Conservation (phyloP, 106 monocot species). For the Dioscorea dumetorum region DNA sequence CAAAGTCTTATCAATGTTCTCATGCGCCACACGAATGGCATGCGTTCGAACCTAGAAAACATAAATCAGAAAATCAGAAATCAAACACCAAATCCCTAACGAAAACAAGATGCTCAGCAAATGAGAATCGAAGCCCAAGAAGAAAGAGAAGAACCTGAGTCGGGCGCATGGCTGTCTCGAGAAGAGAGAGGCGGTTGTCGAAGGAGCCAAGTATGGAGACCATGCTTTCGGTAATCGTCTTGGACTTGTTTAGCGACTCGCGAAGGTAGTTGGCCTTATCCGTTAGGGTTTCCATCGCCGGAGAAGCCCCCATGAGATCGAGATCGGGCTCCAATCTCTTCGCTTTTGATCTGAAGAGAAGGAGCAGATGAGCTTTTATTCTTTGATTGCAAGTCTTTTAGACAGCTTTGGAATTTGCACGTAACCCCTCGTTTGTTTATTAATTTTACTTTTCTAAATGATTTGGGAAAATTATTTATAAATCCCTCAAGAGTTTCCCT, state of each 20-base stretch:
- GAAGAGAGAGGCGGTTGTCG: conserved; percentile 63
- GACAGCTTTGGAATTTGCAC: too few relatives aligned
- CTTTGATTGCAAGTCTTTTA: too few relatives aligned
- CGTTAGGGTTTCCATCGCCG: conserved; percentile 19
- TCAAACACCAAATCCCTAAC: neutral
- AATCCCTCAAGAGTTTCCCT: too few relatives aligned
- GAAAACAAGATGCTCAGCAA: neutral
- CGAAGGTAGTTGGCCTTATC: conserved; percentile 24
- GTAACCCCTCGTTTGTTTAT: too few relatives aligned
- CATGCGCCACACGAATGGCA: conserved; percentile 7
- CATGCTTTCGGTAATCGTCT: conserved; percentile 28
- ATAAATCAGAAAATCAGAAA: neutral
- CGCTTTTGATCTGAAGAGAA: too few relatives aligned
- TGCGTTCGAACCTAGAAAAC: conserved; percentile 51
- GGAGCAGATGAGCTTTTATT: too few relatives aligned
- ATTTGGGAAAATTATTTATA: too few relatives aligned
- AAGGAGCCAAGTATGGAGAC: conserved; percentile 68
- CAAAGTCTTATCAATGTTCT: neutral
- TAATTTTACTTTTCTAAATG: too few relatives aligned
- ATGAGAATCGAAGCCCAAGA: neutral
- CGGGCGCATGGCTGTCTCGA: conserved; percentile 73
- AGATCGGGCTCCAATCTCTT: neutral
- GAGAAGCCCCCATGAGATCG: neutral
- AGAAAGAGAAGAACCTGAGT: conserved; percentile 28
- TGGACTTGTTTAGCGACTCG: conserved; percentile 16